A percentile compares a stretch with the other conserved stretches of the same genome.
phyloP scores from a whole-genome alignment of 768 basidiomycete species.

The Leccinum olivaceopallidum region DNA sequence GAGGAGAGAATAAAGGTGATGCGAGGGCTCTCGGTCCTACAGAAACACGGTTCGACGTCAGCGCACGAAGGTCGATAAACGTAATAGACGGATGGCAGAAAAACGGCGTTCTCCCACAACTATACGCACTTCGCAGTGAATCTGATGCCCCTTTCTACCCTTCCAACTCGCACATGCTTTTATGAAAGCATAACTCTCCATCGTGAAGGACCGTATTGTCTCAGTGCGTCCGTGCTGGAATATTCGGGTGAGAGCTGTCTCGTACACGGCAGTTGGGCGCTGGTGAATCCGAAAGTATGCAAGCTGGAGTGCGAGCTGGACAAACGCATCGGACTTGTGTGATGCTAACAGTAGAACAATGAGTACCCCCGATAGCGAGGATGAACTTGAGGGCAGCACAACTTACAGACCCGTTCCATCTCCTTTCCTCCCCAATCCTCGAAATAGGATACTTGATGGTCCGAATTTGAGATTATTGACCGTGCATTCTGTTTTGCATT shows the following conservation, averaged over 20 bases:
- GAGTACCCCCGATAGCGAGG: not conserved
- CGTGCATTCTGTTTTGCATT: slow-evolving; percentile 59
- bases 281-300: slow-evolving; percentile 85
- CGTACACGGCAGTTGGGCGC: slow-evolving; percentile 85
- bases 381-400: not conserved
- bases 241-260: slow-evolving; percentile 86
- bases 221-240: slow-evolving; percentile 90
- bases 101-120: not conserved
- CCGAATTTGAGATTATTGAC: slow-evolving; percentile 71
- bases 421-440: slow-evolving; percentile 81
- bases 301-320: slow-evolving; percentile 90
- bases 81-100: slow-evolving; percentile 2
- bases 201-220: slow-evolving; percentile 75
- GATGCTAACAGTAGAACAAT: slow-evolving; percentile 38
- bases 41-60: not conserved
- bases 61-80: not conserved
- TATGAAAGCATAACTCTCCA: slow-evolving; percentile 67
- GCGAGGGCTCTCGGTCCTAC: slow-evolving; percentile 10
- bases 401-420: slow-evolving; percentile 75
- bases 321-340: slow-evolving; percentile 75
- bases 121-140: slow-evolving; percentile 14
- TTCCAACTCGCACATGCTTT: slow-evolving; percentile 21
- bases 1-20: slow-evolving; percentile 44
- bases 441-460: slow-evolving; percentile 83
- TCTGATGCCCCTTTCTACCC: slow-evolving; percentile 3